These are phyloP conservation scores for Cephalotrichum gorgonifer DNA, from an alignment of 2,329 filamentous ascomycete species.

Conservation along the genomic window DNA sequence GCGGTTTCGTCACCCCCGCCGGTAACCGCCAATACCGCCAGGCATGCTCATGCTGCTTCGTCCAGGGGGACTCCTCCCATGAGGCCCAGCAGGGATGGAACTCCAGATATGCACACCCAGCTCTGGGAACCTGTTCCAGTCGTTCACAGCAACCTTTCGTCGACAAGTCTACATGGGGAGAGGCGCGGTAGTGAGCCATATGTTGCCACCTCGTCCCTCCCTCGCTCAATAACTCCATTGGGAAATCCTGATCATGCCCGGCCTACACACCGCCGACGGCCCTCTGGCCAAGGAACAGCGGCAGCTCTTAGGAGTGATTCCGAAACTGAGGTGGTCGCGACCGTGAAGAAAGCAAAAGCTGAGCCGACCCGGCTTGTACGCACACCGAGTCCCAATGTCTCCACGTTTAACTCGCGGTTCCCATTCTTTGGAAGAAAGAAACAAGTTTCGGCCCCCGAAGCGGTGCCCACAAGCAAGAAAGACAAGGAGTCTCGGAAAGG, in stretches of 20 bases:
- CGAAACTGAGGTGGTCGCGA: slow-evolving; percentile 10
- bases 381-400: slow-evolving; percentile 42
- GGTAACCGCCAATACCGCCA: slow-evolving; percentile 17
- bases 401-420: slow-evolving; percentile 55
- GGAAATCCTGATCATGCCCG: slow-evolving; percentile 18
- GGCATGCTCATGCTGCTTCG: slow-evolving; percentile 5
- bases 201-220: slow-evolving; percentile 15
- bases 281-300: slow-evolving; percentile 23
- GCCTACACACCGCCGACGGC: slow-evolving; percentile 13
- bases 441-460: slow-evolving; percentile 37
- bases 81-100: slow-evolving; percentile 60
- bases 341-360: slow-evolving; percentile 11
- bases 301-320: slow-evolving; percentile 16
- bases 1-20: slow-evolving; percentile 20
- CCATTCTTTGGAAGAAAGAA: slow-evolving; percentile 71
- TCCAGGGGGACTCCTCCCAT: slow-evolving; percentile 33
- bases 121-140: slow-evolving; percentile 39
- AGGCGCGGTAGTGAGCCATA: slow-evolving; percentile 32
- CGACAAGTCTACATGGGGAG: slow-evolving; percentile 33
- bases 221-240: slow-evolving; percentile 23
- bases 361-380: slow-evolving; percentile 21
- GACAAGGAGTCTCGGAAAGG: slow-evolving; percentile 59
- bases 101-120: slow-evolving; percentile 49
- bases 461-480: slow-evolving; percentile 36
- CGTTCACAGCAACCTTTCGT: slow-evolving; percentile 52